phyloP scores from a whole-genome alignment of 192 early-diverging fungal genomes.

The Coemansia pectinata region DNA sequence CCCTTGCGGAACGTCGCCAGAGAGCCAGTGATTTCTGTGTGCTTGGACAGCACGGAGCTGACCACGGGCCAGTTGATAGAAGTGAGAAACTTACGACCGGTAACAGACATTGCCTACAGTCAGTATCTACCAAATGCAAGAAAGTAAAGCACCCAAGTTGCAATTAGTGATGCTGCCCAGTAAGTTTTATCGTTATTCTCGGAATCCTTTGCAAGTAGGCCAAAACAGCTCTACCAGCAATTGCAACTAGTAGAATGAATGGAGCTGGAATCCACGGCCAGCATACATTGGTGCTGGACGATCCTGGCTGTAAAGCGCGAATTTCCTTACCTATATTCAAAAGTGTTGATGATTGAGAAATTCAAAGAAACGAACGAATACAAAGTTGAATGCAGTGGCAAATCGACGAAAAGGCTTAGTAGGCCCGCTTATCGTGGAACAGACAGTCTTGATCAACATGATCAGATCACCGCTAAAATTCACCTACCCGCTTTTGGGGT shows the following conservation, averaged over 20 bases:
- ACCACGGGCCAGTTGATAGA: constrained; percentile 91
- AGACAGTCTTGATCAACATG: background rate
- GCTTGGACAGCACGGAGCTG: constrained; percentile 72
- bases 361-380: background rate
- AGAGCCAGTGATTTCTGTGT: constrained; percentile 85
- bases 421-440: background rate
- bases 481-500: background rate
- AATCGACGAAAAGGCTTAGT: background rate
- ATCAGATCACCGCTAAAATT: background rate
- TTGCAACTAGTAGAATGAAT: background rate
- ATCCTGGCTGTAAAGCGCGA: background rate
- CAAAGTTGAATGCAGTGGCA: background rate
- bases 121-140: background rate
- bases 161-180: background rate
- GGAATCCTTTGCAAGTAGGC: background rate
- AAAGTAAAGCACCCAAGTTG: background rate
- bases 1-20: constrained; percentile 92
- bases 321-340: background rate
- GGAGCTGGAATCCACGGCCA: background rate
- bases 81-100: constrained; percentile 63
- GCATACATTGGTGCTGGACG: background rate
- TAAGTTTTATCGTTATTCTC: background rate
- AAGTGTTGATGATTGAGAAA: background rate
- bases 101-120: constrained; percentile 38
- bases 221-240: background rate